Evolutionary conservation across 352 stramenopile species (phyloP).

Genomic region (Phytopythium boreale): DNA sequence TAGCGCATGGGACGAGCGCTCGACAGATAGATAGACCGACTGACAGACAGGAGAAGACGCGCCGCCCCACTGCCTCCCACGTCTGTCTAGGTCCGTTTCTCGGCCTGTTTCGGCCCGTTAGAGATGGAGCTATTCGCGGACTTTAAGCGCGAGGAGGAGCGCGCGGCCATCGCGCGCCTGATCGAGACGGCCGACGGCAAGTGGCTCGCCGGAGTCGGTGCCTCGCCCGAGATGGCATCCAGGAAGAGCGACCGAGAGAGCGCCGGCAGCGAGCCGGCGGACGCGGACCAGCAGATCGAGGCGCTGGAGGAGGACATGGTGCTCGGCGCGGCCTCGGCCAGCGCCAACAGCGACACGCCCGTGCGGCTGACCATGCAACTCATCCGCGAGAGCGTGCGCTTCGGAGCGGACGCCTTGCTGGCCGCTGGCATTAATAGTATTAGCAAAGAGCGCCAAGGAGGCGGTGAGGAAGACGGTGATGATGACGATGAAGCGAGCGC

Average conservation of each 20-base stretch:
- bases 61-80: not conserved
- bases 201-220: constrained; percentile 26
- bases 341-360: constrained; percentile 29
- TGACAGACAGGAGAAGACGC: not conserved
- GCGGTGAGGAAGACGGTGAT: constrained; percentile 10
- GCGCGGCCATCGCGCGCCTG: constrained; percentile 24
- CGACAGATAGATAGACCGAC: not conserved
- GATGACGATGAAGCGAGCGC: constrained; percentile 28
- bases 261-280: constrained; percentile 15
- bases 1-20: constrained; percentile 1
- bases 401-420: not conserved
- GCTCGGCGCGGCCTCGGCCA: constrained; percentile 25
- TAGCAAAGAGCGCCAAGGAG: constrained; percentile 5
- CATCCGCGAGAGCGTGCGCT: constrained; percentile 43
- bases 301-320: constrained; percentile 52
- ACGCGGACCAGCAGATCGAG: constrained; percentile 56
- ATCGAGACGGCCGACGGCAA: constrained; percentile 28
- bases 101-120: not conserved
- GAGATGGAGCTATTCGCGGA: constrained; percentile 39
- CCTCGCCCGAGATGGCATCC: constrained; percentile 1
- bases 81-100: not conserved
- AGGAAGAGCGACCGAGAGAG: constrained; percentile 5
- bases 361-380: constrained; percentile 62
- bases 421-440: constrained; percentile 9
- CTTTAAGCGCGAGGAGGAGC: constrained; percentile 25